Base-by-base conservation (phyloP, 352 stramenopile species). In the Pythium pectinolyticum region DNA sequence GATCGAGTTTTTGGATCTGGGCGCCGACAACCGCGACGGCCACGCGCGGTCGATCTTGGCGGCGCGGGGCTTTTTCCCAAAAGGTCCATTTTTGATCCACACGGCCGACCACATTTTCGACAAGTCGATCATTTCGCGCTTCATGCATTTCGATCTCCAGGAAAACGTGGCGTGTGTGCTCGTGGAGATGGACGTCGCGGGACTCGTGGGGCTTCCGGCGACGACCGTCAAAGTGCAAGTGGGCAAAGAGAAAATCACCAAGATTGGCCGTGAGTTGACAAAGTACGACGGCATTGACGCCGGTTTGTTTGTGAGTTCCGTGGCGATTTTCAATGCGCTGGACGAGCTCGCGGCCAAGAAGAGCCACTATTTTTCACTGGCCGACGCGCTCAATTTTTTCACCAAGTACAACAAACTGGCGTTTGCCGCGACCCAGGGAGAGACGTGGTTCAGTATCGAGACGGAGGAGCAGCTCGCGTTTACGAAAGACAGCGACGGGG, bases 381-480 rank as follows among this genome's bases (percentile, higher is more conserved):
- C 84, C 25, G 81, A 92, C 52, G 84, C 84, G 32, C 75, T 92
- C 15, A 74, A 82, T 58, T 87, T 74, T 47, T 88, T 92, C 55
- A 85, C 78, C n/a, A 77, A 67, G 60, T 75, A 73, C 56, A 84
- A 86, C 59, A 82, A 80, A 12, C 64, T 92, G 47, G 78, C 75
- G 41, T 90, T 87, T 48, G 63, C 86, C 27, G 63, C 79, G 27
- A 92, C 84, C 0, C 74, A 77, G 17, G 84, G 84, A 46, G 80
- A 89, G 49, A 90, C 82, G 34, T 92, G 84, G 84, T 90, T 92
- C 43, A 90, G 84, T 58, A 90, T 92, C 60, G 84, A 92, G 72
- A 90, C 84, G 8, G 74, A 90, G 67, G 82, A 90, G 69, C 84
- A 92, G 57, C 67, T 90, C 43, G 84, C 80, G 17, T 89, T 85